These are phyloP conservation scores for Eragrostis nindensis DNA, from an alignment of 176 grass and related monocot genomes.

Conservation along the genomic window DNA sequence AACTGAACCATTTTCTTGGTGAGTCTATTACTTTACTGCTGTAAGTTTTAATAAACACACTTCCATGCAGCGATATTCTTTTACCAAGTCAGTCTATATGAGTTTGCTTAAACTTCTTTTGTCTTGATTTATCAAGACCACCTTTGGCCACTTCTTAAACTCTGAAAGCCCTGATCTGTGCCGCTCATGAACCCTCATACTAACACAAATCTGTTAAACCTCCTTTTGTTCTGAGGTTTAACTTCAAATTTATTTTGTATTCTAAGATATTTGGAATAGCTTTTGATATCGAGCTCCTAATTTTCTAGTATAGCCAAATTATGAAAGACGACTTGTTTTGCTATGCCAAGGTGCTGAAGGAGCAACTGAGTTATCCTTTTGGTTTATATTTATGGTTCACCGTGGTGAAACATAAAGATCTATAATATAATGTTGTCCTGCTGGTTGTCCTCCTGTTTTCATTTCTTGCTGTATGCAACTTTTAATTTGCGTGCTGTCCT, in stretches of 20 bases:
- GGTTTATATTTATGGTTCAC: not conserved
- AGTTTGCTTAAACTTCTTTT: not conserved
- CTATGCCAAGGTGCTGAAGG: slow-evolving; percentile 3
- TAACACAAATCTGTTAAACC: not conserved
- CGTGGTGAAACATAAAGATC: not conserved
- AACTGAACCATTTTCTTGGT: slow-evolving; percentile 2
- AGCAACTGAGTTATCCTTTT: not conserved
- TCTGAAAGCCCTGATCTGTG: not conserved
- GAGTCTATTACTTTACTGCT: not conserved
- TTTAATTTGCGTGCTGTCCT: slow-evolving; percentile 8
- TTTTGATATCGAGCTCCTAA: not conserved
- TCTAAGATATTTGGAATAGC: not conserved
- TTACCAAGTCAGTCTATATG: not conserved
- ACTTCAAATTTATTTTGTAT: not conserved
- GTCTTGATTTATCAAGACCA: not conserved
- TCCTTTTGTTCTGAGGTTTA: not conserved
- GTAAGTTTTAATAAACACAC: slow-evolving; percentile 12
- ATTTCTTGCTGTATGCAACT: not conserved
- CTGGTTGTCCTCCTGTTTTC: slow-evolving; percentile 4
- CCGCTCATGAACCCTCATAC: not conserved
- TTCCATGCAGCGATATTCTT: not conserved
- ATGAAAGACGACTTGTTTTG: not conserved
- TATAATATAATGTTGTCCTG: not conserved
- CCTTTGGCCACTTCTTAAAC: not conserved
- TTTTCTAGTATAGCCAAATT: not conserved